Percentiles rank a stretch among this genome's conserved stretches.
Conservation (phyloP, 352 stramenopile genomes). For the Phytophthora cactorum region DNA sequence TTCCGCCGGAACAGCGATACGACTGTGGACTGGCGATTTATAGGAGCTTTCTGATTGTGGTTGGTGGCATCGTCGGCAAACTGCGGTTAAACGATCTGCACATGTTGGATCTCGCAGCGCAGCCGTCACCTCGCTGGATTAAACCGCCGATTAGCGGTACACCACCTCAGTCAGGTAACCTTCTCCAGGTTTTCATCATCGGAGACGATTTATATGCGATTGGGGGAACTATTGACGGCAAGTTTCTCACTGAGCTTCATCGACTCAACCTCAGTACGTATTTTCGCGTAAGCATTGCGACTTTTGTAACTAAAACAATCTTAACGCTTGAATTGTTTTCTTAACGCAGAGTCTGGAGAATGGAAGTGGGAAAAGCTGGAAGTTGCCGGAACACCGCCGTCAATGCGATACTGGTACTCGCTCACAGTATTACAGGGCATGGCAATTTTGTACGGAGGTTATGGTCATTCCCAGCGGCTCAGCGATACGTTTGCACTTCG, state of each 20-base stretch:
- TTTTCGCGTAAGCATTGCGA: background rate
- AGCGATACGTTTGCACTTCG: conserved; percentile 62
- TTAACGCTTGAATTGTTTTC: conserved; percentile 1
- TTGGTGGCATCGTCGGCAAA: conserved; percentile 66
- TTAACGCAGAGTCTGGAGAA: conserved; percentile 36
- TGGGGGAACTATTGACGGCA: conserved; percentile 62
- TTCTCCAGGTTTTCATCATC: conserved; percentile 65
- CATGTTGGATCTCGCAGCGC: conserved; percentile 43
- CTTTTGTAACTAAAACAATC: background rate
- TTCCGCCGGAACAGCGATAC: conserved; percentile 49
- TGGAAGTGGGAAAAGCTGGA: conserved; percentile 63
- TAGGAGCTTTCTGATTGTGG: conserved; percentile 52
- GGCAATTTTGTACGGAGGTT: conserved; percentile 61
- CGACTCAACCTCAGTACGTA: conserved; percentile 57
- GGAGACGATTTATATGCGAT: conserved; percentile 57
- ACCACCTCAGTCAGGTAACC: conserved; percentile 44
- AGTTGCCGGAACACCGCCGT: conserved; percentile 48
- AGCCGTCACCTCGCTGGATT: conserved; percentile 35
- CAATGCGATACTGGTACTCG: conserved; percentile 74
- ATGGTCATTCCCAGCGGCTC: conserved; percentile 56
- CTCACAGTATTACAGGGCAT: conserved; percentile 48
- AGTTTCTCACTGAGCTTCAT: conserved; percentile 65
- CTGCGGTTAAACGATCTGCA: conserved; percentile 61
- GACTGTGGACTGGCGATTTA: conserved; percentile 61
- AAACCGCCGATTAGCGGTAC: conserved; percentile 42